These are phyloP conservation scores for Cardamine occulta DNA, from an alignment of 345 rosid species.

Conservation along the genomic window DNA sequence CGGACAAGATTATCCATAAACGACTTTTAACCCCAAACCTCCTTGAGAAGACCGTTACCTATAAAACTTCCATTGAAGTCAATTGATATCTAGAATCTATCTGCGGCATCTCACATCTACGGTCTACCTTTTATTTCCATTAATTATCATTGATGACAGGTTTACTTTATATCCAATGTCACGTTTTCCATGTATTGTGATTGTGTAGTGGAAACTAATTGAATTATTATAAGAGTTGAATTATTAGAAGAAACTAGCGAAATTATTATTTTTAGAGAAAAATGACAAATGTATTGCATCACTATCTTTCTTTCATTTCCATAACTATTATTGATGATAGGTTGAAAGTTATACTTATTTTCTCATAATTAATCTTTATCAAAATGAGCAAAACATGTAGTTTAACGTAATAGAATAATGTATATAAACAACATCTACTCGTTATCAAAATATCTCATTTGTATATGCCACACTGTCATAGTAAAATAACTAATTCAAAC, in stretches of 20 bases:
- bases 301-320: background rate
- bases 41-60: conserved; percentile 35
- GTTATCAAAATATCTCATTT: background rate
- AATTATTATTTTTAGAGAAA: background rate
- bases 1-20: conserved; percentile 5
- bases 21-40: conserved; percentile 17
- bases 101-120: background rate
- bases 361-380: background rate
- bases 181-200: conserved; percentile 3
- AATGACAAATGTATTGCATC: conserved; percentile 14
- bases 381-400: background rate
- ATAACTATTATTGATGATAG: background rate
- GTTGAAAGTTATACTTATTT: background rate
- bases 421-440: background rate
- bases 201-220: background rate
- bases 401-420: background rate
- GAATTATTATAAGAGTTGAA: background rate
- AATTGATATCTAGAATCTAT: conserved; percentile 10
- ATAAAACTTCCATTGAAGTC: conserved; percentile 19
- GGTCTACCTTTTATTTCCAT: background rate
- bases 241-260: background rate
- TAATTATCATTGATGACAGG: background rate
- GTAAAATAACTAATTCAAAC: background rate
- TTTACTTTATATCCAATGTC: background rate
- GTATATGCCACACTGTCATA: background rate